Evolutionary conservation across 768 basidiomycete species (phyloP).

Genomic region (Mrakia blollopis): DNA sequence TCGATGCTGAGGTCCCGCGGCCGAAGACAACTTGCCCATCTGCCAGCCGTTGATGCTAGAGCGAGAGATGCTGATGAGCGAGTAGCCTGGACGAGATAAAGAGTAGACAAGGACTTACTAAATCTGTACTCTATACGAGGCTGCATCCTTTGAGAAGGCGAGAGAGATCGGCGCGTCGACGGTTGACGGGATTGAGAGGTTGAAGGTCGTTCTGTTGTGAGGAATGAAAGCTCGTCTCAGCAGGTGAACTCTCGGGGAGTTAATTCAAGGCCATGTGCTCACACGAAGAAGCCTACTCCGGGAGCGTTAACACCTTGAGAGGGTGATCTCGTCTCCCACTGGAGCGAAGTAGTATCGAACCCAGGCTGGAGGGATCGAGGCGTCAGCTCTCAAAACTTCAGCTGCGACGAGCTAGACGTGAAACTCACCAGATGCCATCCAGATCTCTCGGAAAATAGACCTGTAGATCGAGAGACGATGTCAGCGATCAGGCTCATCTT

Average conservation of each 20-base stretch:
- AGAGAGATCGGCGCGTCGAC: background rate
- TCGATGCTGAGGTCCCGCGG: background rate
- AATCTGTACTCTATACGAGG: background rate
- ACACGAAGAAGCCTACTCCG: background rate
- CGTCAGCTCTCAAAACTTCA: background rate
- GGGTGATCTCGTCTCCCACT: background rate
- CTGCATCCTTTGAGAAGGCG: background rate
- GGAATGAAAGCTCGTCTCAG: no score
- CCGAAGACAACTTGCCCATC: background rate
- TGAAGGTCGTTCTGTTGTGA: background rate
- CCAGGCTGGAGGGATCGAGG: background rate
- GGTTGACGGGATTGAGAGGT: background rate
- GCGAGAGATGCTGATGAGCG: background rate
- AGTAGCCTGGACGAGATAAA: no score
- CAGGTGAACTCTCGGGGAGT: no score
- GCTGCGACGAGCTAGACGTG: background rate
- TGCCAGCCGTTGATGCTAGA: constrained; percentile 15
- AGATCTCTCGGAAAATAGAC: background rate
- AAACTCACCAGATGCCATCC: constrained; percentile 6
- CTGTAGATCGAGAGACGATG: background rate
- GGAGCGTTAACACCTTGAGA: background rate
- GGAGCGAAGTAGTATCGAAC: background rate
- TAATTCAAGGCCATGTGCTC: no score
- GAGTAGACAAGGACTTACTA: no score
- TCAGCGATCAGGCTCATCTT: background rate